A percentile compares a stretch with the other conserved stretches of the same genome.
phyloP scores from a whole-genome alignment of 2,329 filamentous ascomycete species.

The Apiospora malaysiana region DNA sequence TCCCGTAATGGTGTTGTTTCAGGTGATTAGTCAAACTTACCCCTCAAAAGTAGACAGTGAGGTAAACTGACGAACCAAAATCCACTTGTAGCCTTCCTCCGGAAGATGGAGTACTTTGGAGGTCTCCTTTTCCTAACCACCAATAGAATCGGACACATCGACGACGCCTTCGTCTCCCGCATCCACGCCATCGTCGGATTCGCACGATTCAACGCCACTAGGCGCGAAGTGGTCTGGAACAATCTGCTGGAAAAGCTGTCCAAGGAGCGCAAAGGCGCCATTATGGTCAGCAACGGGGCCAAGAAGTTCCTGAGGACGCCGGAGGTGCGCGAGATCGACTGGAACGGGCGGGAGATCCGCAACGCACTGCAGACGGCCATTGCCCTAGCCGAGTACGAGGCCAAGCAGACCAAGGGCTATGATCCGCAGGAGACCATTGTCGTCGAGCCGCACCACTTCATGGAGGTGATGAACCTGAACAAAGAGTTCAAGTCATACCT shows the following conservation, averaged over 20 bases:
- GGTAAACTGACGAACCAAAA: neutral
- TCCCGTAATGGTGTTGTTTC: neutral
- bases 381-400: neutral
- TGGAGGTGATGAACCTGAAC: neutral
- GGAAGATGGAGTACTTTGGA: neutral
- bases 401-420: neutral
- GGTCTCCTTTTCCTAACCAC: neutral
- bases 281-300: neutral
- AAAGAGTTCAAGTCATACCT: neutral
- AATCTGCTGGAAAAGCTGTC: neutral
- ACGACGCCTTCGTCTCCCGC: neutral
- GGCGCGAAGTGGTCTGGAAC: neutral
- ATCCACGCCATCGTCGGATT: neutral
- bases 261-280: neutral
- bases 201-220: neutral
- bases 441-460: neutral
- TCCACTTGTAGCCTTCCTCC: neutral
- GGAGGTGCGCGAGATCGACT: neutral
- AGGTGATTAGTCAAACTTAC: neutral
- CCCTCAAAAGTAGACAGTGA: neutral
- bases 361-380: neutral
- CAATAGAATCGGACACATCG: neutral
- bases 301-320: neutral
- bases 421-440: neutral
- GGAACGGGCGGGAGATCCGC: neutral